Evolutionary conservation across 768 basidiomycete species (phyloP), one percentile per base, ranked within the genome.

Genomic region (Mycena albidolilacea): DNA sequence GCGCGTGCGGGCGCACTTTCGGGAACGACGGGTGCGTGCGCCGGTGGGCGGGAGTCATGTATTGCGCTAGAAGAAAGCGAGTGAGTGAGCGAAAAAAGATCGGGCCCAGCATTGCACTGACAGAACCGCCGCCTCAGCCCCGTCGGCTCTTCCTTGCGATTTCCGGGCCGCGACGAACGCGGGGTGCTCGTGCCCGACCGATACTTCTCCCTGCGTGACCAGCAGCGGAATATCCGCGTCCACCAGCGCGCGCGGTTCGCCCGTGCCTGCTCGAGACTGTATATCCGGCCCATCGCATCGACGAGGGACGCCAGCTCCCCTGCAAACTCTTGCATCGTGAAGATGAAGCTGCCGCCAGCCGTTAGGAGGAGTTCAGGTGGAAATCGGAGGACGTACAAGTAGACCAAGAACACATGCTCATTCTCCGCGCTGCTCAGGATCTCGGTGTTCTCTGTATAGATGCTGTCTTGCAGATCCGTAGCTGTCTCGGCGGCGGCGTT

Each of bases 291-390:
- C 87, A 98, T 94, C 9, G 95, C 92, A 79, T 97, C 95, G 0
- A 95, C 88, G 12, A 99, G 89, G 21, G 90, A 91, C 41, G 93
- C 85, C 63, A 97, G 82, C 81, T 99, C 97, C 70, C 89, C 86
- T 9, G 95, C 90, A 79, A 98, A 98, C 79, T 99, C 98, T 82
- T 99, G 96, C 55, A 98, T 81, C 0, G 96, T 97, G 82, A 98
- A 99, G 75, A 98, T 93, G 82, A 97, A 98, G 85, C 97, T 98
- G 74, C 9, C 15, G 6, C 7, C 38, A 50, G 50, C 8, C 37
- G 15, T 30, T 35, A 61, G 39, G 38, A 19, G 12, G 50, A 12
- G 57, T 37, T 9, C 23, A 66, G 61, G 7, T 12, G 48, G 1
- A 4, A 64, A 55, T 10, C 65, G 17, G 60, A 59, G 15, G 30